Percentiles rank a stretch among this genome's conserved stretches.
These are phyloP conservation scores for Penicillium sp. DNA, from an alignment of 2,329 filamentous ascomycete genomes.

Conservation along the genomic window DNA sequence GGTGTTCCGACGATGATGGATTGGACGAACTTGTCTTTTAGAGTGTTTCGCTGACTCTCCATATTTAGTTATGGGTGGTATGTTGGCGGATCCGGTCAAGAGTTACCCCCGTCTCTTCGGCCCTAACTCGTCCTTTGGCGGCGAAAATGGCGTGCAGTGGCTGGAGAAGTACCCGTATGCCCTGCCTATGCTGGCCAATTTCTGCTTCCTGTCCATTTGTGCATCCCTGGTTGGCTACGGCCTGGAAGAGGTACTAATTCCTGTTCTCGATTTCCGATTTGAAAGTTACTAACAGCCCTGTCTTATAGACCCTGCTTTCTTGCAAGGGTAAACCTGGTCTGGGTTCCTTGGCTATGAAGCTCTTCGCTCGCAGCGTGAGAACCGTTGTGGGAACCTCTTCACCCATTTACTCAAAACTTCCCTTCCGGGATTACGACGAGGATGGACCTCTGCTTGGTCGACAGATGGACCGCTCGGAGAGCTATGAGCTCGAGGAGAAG, in stretches of 20 bases:
- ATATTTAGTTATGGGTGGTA: slow-evolving; percentile 63
- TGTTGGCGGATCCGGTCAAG: slow-evolving; percentile 70
- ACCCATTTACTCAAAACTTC: slow-evolving; percentile 41
- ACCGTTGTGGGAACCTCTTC: slow-evolving; percentile 39
- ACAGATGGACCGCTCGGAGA: slow-evolving; percentile 38
- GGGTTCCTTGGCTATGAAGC: slow-evolving; percentile 43
- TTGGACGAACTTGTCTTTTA: neutral
- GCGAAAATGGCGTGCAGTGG: slow-evolving; percentile 64
- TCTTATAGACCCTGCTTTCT: slow-evolving; percentile 53
- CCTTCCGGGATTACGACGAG: slow-evolving; percentile 46
- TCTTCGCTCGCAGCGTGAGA: slow-evolving; percentile 37
- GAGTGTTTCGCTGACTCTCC: slow-evolving; percentile 11
- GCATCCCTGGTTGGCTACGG: slow-evolving; percentile 64
- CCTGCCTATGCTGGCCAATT: slow-evolving; percentile 70
- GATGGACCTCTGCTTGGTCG: slow-evolving; percentile 43
- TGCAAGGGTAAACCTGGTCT: slow-evolving; percentile 56
- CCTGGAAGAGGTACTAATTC: slow-evolving; percentile 62
- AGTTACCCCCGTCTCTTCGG: slow-evolving; percentile 69
- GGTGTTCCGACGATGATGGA: too few species aligned
- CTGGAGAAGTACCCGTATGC: slow-evolving; percentile 70
- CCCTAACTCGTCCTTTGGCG: slow-evolving; percentile 62
- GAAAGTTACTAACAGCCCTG: neutral
- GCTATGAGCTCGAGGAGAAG: slow-evolving; percentile 48
- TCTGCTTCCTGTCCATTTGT: slow-evolving; percentile 62
- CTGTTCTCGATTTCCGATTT: neutral